phyloP scores from a whole-genome alignment of 1,139 yeast species.

The Geotrichum bryndzae region DNA sequence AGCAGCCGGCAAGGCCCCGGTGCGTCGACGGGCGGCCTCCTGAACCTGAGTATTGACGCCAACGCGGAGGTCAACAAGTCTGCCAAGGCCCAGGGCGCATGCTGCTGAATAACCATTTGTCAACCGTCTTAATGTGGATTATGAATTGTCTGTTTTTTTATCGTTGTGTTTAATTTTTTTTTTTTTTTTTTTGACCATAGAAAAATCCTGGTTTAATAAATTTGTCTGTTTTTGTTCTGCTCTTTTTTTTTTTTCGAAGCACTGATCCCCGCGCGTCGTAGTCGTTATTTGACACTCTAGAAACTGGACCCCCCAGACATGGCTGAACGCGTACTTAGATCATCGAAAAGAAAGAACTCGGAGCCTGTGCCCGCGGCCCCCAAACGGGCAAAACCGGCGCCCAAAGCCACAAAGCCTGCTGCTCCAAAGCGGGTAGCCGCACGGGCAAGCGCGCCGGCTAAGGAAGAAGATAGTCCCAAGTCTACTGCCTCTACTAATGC shows the following conservation, averaged over 20 bases:
- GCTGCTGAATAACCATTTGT: neutral
- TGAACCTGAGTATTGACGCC: slow-evolving; percentile 25
- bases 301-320: neutral
- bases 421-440: neutral
- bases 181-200: neutral
- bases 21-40: slow-evolving; percentile 17
- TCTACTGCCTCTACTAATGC: neutral
- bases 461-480: neutral
- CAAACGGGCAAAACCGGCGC: neutral
- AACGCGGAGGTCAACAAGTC: slow-evolving; percentile 7
- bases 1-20: slow-evolving; percentile 8
- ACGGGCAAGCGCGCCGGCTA: neutral
- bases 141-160: neutral
- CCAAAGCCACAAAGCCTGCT: neutral
- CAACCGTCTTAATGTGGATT: neutral
- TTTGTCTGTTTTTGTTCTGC: neutral
- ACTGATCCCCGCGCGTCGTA: neutral
- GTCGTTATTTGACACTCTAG: neutral
- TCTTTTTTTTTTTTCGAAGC: neutral
- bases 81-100: neutral
- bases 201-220: neutral
- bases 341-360: neutral
- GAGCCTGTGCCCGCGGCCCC: neutral
- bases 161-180: neutral
- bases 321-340: slow-evolving; percentile 5